A percentile compares a stretch with the other conserved stretches of the same genome.
These are phyloP conservation scores for Claviceps sorghi DNA, from an alignment of 2,329 filamentous ascomycete genomes.

Conservation along the genomic window DNA sequence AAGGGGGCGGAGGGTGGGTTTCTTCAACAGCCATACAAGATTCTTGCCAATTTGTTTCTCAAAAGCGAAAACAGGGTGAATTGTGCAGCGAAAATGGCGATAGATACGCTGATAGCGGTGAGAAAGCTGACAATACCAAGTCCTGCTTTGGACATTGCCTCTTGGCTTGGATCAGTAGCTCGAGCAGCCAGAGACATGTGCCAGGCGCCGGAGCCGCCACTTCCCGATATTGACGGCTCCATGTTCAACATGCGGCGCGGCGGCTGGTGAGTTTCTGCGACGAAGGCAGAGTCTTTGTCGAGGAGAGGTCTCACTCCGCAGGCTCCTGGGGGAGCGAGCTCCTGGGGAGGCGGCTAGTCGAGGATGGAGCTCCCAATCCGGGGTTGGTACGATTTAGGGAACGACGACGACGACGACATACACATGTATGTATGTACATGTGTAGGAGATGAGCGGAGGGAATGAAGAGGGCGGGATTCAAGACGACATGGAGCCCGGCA, in stretches of 20 bases:
- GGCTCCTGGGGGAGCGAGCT: background rate
- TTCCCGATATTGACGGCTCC: background rate
- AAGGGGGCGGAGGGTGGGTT: background rate
- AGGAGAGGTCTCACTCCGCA: background rate
- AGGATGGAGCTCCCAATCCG: background rate
- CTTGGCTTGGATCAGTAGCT: background rate
- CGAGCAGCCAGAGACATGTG: background rate
- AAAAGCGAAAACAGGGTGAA: conserved; percentile 60
- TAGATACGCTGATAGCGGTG: conserved; percentile 47
- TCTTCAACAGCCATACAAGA: conserved; percentile 47
- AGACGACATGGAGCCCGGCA: background rate
- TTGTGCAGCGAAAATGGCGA: conserved; percentile 48
- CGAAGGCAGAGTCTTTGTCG: background rate
- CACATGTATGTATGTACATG: too few species aligned
- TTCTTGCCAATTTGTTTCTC: conserved; percentile 63
- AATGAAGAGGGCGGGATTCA: background rate
- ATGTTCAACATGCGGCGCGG: background rate
- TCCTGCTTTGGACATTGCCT: conserved; percentile 29
- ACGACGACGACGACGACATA: background rate
- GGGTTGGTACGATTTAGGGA: background rate
- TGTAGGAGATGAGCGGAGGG: too few species aligned
- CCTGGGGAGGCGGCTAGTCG: background rate
- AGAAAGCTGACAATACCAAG: conserved; percentile 36
- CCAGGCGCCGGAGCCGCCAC: background rate
- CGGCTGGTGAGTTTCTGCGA: background rate